A percentile compares a stretch with the other conserved stretches of the same genome.
These are phyloP conservation scores for Basipetospora chlamydospora DNA, from an alignment of 2,329 filamentous ascomycete species.

Conservation along the genomic window DNA sequence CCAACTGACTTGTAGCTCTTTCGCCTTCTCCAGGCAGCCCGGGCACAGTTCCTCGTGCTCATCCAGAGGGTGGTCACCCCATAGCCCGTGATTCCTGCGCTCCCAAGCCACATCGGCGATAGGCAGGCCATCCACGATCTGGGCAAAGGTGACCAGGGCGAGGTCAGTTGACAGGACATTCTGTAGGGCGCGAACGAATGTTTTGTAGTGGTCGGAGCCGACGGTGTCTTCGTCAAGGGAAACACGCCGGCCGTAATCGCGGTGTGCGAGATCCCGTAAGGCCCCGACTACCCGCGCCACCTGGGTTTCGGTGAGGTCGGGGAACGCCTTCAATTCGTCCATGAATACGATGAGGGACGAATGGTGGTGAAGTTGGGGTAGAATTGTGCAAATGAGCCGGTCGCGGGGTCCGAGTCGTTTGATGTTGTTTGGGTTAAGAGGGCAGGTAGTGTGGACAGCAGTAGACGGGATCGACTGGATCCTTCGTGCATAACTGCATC, in stretches of 20 bases:
- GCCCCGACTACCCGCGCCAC: not conserved
- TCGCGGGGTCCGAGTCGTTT: too few species aligned
- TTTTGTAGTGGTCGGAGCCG: not conserved
- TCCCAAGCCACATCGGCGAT: slow-evolving; percentile 1
- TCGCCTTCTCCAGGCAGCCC: slow-evolving; percentile 8
- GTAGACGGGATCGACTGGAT: too few species aligned
- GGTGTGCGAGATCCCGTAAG: not conserved
- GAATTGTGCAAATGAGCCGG: too few species aligned
- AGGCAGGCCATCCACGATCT: not conserved
- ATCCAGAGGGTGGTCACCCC: not conserved
- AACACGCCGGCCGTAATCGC: not conserved
- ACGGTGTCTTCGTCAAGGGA: not conserved
- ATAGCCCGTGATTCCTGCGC: not conserved
- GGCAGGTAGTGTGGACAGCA: too few species aligned
- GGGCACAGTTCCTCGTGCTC: slow-evolving; percentile 11
- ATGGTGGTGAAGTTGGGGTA: too few species aligned
- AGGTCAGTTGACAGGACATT: slow-evolving; percentile 1
- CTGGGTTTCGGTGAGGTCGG: not conserved
- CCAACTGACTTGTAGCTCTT: slow-evolving; percentile 8
- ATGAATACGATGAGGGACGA: too few species aligned
- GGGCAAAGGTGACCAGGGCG: not conserved
- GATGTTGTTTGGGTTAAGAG: too few species aligned
- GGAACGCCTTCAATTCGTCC: too few species aligned
- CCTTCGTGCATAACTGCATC: too few species aligned
- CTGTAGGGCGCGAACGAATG: not conserved